These are phyloP conservation scores for Lenzites betulinus DNA, from an alignment of 768 basidiomycete genomes.

Conservation along the genomic window DNA sequence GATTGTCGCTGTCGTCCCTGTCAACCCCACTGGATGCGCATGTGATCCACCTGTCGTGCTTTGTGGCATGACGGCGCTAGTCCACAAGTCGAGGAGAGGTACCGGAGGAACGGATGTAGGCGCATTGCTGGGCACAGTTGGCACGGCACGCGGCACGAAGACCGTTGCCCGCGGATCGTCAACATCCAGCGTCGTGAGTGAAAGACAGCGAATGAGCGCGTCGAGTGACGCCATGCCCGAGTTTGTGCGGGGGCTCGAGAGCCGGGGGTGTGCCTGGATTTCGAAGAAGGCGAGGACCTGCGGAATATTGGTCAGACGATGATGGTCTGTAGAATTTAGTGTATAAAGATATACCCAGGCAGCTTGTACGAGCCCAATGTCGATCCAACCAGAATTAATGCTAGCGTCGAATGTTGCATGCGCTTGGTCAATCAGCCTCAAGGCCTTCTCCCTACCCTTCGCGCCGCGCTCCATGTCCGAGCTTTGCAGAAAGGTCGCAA, in stretches of 20 bases:
- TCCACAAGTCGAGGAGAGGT: neutral
- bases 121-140: slow-evolving; percentile 3
- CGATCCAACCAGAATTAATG: slow-evolving; percentile 67
- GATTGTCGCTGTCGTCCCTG: neutral
- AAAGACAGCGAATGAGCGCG: slow-evolving; percentile 59
- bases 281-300: slow-evolving; percentile 74
- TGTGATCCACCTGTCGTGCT: too few species aligned
- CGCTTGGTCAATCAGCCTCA: slow-evolving; percentile 64
- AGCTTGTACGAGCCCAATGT: slow-evolving; percentile 71
- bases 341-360: slow-evolving; percentile 46
- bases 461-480: slow-evolving; percentile 53
- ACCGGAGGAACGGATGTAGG: neutral
- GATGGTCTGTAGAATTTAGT: neutral
- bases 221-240: slow-evolving; percentile 65
- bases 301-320: neutral
- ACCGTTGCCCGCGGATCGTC: slow-evolving; percentile 30
- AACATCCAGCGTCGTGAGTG: slow-evolving; percentile 59
- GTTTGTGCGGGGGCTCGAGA: slow-evolving; percentile 50
- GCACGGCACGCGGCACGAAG: slow-evolving; percentile 5
- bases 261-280: slow-evolving; percentile 64
- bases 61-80: neutral
- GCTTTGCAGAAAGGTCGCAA: slow-evolving; percentile 68
- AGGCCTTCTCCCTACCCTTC: slow-evolving; percentile 54
- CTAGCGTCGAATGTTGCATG: slow-evolving; percentile 71
- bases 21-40: too few species aligned